Conservation (phyloP, 805 yeast species). For the Metschnikowia shivogae region DNA sequence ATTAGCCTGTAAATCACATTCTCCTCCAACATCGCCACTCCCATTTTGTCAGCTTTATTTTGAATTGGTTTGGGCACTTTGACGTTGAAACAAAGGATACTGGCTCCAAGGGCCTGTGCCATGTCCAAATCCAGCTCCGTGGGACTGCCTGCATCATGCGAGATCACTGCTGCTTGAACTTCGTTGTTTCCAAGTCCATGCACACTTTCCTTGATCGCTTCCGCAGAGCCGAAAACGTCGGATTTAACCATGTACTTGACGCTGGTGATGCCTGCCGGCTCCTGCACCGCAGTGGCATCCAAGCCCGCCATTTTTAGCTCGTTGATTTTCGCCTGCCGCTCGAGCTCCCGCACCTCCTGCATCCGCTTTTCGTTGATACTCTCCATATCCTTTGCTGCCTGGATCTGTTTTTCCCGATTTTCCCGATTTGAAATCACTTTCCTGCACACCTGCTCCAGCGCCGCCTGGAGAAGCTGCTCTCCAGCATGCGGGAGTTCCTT, state of each 20-base stretch:
- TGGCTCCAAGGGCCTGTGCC: constrained; percentile 49
- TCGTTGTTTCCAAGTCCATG: constrained; percentile 83
- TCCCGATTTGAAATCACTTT: constrained; percentile 64
- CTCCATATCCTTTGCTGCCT: constrained; percentile 63
- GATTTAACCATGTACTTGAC: constrained; percentile 69
- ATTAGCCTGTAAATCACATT: constrained; percentile 85
- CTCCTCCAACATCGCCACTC: constrained; percentile 58
- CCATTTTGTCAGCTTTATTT: constrained; percentile 51
- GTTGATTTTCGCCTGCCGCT: constrained; percentile 49
- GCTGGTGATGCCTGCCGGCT: constrained; percentile 21
- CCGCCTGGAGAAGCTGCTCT: constrained; percentile 73
- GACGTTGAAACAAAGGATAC: constrained; percentile 74
- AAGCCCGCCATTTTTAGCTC: constrained; percentile 62
- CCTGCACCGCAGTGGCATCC: constrained; percentile 41
- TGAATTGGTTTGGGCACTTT: constrained; percentile 60
- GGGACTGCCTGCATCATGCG: constrained; percentile 77
- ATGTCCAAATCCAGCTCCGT: constrained; percentile 39
- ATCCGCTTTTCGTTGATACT: constrained; percentile 64
- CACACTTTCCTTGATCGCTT: constrained; percentile 83
- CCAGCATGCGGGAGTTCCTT: constrained; percentile 90
- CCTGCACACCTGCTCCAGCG: constrained; percentile 69
- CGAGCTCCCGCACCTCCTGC: constrained; percentile 48
- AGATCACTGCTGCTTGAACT: constrained; percentile 64
- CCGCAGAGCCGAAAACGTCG: constrained; percentile 93
- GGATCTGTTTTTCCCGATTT: constrained; percentile 47